Evolutionary conservation across 805 yeast species (phyloP).

Genomic region (Saccharomycopsis sp.): DNA sequence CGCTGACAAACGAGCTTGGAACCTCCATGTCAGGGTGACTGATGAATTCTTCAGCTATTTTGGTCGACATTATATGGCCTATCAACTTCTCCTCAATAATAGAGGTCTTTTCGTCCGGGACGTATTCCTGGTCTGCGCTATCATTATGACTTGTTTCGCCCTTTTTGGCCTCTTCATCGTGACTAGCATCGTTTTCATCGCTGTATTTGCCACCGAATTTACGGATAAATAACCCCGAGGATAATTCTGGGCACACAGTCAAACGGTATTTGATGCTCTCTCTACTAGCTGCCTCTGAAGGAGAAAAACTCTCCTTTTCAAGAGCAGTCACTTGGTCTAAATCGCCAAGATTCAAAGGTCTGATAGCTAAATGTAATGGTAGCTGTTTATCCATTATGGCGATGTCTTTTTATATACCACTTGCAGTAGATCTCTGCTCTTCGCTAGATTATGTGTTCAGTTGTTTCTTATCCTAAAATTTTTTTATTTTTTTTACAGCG

Average conservation of each 20-base stretch:
- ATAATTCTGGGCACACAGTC: slow-evolving; percentile 79
- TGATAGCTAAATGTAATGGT: slow-evolving; percentile 57
- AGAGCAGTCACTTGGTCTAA: slow-evolving; percentile 51
- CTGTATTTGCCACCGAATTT: slow-evolving; percentile 45
- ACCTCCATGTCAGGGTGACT: slow-evolving; percentile 55
- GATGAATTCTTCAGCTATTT: slow-evolving; percentile 44
- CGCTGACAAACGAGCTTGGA: slow-evolving; percentile 34
- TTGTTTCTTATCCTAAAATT: not conserved
- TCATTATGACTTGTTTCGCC: slow-evolving; percentile 22
- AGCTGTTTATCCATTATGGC: slow-evolving; percentile 30
- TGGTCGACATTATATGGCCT: slow-evolving; percentile 79
- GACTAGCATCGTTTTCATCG: slow-evolving; percentile 25
- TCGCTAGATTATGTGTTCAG: not conserved
- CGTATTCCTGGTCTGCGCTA: slow-evolving; percentile 24
- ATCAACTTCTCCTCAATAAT: slow-evolving; percentile 57
- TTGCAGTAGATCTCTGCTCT: slow-evolving; percentile 2
- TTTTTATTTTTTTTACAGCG: not conserved
- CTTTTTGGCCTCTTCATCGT: slow-evolving; percentile 22
- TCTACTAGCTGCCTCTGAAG: slow-evolving; percentile 58
- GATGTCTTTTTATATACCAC: not conserved
- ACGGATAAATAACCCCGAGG: slow-evolving; percentile 81
- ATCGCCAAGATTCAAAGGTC: slow-evolving; percentile 80
- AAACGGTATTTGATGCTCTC: slow-evolving; percentile 66
- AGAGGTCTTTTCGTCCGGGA: slow-evolving; percentile 28
- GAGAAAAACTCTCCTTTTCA: slow-evolving; percentile 66